phyloP scores from a whole-genome alignment of 257 asterid genomes.

The Penstemon davidsonii region DNA sequence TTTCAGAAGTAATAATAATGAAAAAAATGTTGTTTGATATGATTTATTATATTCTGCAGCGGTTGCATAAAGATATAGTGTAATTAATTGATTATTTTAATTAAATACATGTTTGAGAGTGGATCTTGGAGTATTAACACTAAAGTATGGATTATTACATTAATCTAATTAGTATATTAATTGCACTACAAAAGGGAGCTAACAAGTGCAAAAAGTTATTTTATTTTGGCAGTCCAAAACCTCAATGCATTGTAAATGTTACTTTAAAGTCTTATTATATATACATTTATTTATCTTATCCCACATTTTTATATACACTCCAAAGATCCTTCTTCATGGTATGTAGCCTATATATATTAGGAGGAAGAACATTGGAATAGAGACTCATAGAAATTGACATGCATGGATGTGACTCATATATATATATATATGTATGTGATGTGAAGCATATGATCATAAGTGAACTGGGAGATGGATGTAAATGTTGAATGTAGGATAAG shows the following conservation, averaged over 20 bases:
- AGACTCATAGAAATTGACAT: constrained; percentile 22
- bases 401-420: constrained; percentile 29
- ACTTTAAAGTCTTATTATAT: too few relatives aligned
- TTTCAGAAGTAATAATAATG: neutral
- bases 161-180: neutral
- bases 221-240: too few relatives aligned
- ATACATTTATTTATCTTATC: too few relatives aligned
- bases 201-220: neutral
- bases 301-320: neutral
- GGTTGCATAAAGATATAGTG: too few relatives aligned
- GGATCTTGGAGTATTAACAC: too few relatives aligned
- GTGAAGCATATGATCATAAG: neutral
- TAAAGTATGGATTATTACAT: too few relatives aligned
- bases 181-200: neutral
- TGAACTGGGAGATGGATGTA: constrained; percentile 14
- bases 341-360: constrained; percentile 6
- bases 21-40: neutral
- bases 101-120: too few relatives aligned
- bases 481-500: constrained; percentile 19
- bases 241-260: too few relatives aligned
- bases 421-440: constrained; percentile 8
- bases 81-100: too few relatives aligned
- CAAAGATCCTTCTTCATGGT: neutral
- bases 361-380: neutral
- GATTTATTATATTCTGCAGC: too few relatives aligned